phyloP scores from a whole-genome alignment of 2,329 filamentous ascomycete species.

The Trichoderma cornu-damae region DNA sequence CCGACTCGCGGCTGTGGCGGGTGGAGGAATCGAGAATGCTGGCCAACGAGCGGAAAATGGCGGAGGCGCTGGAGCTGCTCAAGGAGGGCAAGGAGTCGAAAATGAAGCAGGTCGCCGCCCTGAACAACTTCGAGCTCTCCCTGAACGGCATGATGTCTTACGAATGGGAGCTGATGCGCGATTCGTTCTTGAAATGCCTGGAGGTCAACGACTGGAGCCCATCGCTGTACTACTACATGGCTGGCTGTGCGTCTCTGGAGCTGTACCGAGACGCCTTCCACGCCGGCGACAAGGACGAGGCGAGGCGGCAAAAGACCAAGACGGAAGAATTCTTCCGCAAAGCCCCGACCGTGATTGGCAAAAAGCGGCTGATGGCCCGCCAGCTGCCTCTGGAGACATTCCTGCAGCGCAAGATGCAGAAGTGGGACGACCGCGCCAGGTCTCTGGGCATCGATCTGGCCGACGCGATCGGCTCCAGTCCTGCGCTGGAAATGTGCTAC shows the following conservation, averaged over 20 bases:
- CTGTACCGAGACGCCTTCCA: conserved; percentile 63
- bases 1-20: conserved; percentile 77
- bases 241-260: conserved; percentile 72
- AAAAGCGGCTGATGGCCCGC: conserved; percentile 83
- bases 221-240: conserved; percentile 83
- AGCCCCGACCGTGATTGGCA: conserved; percentile 69
- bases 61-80: conserved; percentile 63
- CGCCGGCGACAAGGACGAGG: conserved; percentile 37
- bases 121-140: conserved; percentile 80
- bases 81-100: conserved; percentile 56
- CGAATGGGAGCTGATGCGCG: conserved; percentile 67
- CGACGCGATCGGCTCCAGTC: conserved; percentile 76
- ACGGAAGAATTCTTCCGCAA: conserved; percentile 67
- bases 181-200: conserved; percentile 68
- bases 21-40: conserved; percentile 80
- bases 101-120: conserved; percentile 82
- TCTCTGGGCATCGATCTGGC: conserved; percentile 61
- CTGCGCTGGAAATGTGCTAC: conserved; percentile 85
- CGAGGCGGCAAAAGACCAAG: conserved; percentile 53
- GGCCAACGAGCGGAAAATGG: conserved; percentile 60
- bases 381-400: conserved; percentile 89
- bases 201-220: conserved; percentile 89
- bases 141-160: conserved; percentile 75
- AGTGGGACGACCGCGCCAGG: conserved; percentile 78
- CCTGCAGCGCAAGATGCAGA: conserved; percentile 73